Conservation (phyloP, 768 basidiomycete species). For the Mycena filopes region DNA sequence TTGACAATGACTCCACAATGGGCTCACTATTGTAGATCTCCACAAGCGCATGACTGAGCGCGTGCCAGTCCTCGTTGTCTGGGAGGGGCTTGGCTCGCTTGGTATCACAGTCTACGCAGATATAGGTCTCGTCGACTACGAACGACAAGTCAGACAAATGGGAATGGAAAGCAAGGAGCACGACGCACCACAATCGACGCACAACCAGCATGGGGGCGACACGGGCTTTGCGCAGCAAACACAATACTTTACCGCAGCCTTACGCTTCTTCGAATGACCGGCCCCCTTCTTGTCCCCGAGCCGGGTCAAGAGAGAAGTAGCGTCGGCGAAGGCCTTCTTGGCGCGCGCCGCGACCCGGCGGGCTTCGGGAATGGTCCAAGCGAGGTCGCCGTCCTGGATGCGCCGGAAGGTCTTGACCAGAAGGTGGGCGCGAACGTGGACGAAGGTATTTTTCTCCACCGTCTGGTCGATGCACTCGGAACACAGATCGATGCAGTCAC, state of each 20-base stretch:
- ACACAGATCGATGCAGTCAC: conserved; percentile 12
- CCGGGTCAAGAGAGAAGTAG: conserved; percentile 9
- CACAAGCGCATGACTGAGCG: conserved; percentile 10
- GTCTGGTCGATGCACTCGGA: conserved; percentile 21
- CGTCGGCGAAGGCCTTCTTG: conserved; percentile 3
- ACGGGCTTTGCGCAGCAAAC: conserved; percentile 16
- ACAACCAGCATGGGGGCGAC: conserved; percentile 24
- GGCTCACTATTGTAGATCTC: conserved; percentile 11
- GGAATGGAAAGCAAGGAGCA: neutral
- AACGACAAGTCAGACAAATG: neutral
- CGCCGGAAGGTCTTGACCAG: conserved; percentile 22
- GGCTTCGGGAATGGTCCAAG: conserved; percentile 28
- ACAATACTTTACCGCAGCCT: conserved; percentile 7
- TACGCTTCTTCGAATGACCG: neutral
- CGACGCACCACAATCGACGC: conserved; percentile 23
- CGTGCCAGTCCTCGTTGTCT: neutral
- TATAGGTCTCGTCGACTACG: conserved; percentile 4
- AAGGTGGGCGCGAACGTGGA: conserved; percentile 19
- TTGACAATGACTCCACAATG: conserved; percentile 1
- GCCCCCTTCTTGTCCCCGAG: conserved; percentile 5
- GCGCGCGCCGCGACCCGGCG: conserved; percentile 19
- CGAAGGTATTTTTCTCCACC: neutral
- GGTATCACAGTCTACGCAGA: conserved; percentile 21
- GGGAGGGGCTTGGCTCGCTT: conserved; percentile 1
- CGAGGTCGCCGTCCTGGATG: conserved; percentile 23